A percentile compares a stretch with the other conserved stretches of the same genome.
Evolutionary conservation across 2,329 filamentous ascomycete species (phyloP).

Genomic region (Dryadomyces quercus-mongolicae): DNA sequence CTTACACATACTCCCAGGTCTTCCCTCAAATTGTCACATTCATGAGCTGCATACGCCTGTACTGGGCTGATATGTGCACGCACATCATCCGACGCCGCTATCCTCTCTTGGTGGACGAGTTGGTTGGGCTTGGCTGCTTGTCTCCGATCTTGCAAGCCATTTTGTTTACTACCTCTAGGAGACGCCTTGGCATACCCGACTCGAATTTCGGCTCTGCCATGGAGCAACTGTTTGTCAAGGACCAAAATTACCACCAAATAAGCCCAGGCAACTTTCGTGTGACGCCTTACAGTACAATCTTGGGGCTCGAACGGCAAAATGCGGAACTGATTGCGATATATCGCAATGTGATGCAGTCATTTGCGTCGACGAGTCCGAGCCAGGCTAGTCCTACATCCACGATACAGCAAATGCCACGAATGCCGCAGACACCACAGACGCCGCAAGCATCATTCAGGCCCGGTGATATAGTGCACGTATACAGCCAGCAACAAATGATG

Average conservation of each 20-base stretch:
- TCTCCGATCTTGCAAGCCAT: constrained; percentile 18
- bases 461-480: too few species aligned
- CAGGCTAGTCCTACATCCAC: not conserved
- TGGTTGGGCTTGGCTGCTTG: constrained; percentile 18
- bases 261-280: not conserved
- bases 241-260: constrained; percentile 9
- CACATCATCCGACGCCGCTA: constrained; percentile 12
- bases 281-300: not conserved
- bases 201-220: constrained; percentile 7
- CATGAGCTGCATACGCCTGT: constrained; percentile 27
- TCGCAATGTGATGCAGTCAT: not conserved
- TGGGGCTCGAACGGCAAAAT: not conserved
- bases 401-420: not conserved
- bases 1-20: constrained; percentile 10
- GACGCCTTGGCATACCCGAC: constrained; percentile 15
- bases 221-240: constrained; percentile 14
- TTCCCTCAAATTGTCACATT: constrained; percentile 28
- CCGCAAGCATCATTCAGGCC: too few species aligned
- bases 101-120: constrained; percentile 22
- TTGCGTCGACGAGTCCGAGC: too few species aligned
- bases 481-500: not conserved
- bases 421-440: too few species aligned
- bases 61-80: constrained; percentile 24
- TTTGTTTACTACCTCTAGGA: constrained; percentile 18
- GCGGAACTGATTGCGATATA: not conserved